Evolutionary conservation across 2,329 filamentous ascomycete genomes (phyloP), one percentile per base, ranked within the genome.

Genomic region (Epichloe sylvatica): DNA sequence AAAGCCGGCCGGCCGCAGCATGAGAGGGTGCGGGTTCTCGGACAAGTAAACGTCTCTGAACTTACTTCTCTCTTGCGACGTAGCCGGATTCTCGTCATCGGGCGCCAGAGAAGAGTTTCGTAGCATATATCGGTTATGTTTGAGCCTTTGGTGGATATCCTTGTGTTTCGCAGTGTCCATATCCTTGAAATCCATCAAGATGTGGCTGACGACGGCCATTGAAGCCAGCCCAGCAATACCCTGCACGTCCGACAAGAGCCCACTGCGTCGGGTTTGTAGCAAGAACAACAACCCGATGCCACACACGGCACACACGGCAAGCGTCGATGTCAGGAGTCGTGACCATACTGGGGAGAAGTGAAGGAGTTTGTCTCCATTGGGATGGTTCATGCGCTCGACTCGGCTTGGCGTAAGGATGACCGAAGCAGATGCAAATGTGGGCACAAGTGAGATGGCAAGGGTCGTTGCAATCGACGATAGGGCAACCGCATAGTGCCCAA

Each of bases 191-290:
- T 88, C 84, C 64, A 80, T 80, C 54, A 87, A 67, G 60, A 87
- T 84, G 55, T 87, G 83, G 54, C 76, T 80, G 53, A 78, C 77
- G 3, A 84, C 83, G 9, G 84, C 83, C 83, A 88, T 86, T 50
- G 83, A 79, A 5, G 84, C 84, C 37, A 87, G 72, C 2, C 84
- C 84, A 2, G 83, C 82, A 47, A 88, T 85, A 5, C 84, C 84
- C 55, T 79, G 80, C 6, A 85, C 83, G 59, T 87, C 81, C 5
- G 77, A 77, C 3, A 80, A 64, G 15, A 88, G 69, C 0, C 84
- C 84, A 3, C 81, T 84, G 38, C 76, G 78, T 21, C 84, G 71
- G 15, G 71, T 71, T 49, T 77, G 75, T 41, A 86, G 73, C 52
- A 80, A 72, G 55, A 74, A 78, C 41, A 85, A 71, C 4, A 87